Percentiles rank a stretch among this genome's conserved stretches.
Conservation (phyloP, 2,329 filamentous ascomycete genomes). For the Xylariaceae sp. region DNA sequence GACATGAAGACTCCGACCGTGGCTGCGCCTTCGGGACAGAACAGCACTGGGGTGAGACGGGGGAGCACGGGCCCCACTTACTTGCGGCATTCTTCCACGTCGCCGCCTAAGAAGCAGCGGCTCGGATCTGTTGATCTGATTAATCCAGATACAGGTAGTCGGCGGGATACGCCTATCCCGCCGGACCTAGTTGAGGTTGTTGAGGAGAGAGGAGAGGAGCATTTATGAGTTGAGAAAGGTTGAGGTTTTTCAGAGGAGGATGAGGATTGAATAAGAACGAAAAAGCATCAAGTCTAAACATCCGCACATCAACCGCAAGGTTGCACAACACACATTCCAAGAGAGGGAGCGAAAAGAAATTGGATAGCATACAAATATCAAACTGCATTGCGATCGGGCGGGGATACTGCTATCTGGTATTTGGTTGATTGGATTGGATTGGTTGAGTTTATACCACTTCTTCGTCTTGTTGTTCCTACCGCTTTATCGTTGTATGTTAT, state of each 20-base stretch:
- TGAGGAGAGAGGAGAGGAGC: neutral
- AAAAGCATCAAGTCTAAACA: slow-evolving; percentile 3
- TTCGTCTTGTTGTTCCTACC: neutral
- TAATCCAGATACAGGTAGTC: slow-evolving; percentile 26
- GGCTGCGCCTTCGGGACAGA: slow-evolving; percentile 1
- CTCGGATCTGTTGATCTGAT: slow-evolving; percentile 29
- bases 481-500: neutral
- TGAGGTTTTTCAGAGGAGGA: neutral
- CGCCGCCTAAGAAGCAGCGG: slow-evolving; percentile 12
- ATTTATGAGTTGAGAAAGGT: neutral
- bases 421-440: slow-evolving; percentile 3
- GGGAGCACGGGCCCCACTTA: too few relatives aligned
- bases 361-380: slow-evolving; percentile 2
- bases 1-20: slow-evolving; percentile 39
- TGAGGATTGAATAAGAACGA: neutral
- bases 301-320: slow-evolving; percentile 16
- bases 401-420: too few relatives aligned
- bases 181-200: slow-evolving; percentile 25
- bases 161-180: slow-evolving; percentile 35
- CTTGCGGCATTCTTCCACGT: too few relatives aligned
- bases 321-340: too few relatives aligned
- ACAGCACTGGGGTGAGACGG: neutral
- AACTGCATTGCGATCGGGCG: neutral
- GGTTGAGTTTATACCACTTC: neutral
- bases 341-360: slow-evolving; percentile 3